Conservation (phyloP, 2,329 filamentous ascomycete species). For the Hymenoscyphus albidus region DNA sequence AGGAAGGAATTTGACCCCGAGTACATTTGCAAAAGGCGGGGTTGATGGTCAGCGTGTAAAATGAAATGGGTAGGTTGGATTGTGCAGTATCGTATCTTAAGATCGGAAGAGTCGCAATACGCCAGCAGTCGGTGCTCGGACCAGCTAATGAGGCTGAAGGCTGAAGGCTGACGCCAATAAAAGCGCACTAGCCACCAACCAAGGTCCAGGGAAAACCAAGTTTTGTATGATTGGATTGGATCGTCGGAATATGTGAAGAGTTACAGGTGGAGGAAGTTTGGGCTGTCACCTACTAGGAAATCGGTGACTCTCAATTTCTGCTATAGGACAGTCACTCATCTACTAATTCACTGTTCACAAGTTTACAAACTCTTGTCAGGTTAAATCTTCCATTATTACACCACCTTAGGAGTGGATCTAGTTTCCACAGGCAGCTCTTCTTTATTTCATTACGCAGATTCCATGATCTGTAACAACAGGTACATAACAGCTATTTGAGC, state of each 20-base stretch:
- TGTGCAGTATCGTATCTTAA: background rate
- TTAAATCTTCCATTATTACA: background rate
- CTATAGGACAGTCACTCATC: background rate
- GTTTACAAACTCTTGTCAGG: background rate
- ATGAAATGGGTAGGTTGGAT: background rate
- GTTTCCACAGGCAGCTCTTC: background rate
- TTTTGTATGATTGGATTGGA: too few species aligned
- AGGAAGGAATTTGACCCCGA: conserved; percentile 84
- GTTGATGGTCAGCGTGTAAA: conserved; percentile 17
- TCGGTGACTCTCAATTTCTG: too few species aligned
- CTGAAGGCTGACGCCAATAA: too few species aligned
- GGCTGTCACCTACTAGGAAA: too few species aligned
- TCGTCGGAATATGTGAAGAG: too few species aligned
- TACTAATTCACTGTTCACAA: background rate
- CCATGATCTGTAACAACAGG: background rate
- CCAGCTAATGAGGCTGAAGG: too few species aligned
- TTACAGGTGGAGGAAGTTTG: too few species aligned
- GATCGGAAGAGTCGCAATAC: background rate
- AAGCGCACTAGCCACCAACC: too few species aligned
- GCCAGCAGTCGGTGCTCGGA: background rate
- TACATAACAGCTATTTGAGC: background rate
- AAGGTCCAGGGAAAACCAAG: too few species aligned
- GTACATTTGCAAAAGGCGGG: conserved; percentile 60
- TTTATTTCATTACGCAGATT: conserved; percentile 1
- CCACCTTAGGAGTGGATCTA: background rate